phyloP scores from a whole-genome alignment of 345 rosid species.

The Gossypium turneri region DNA sequence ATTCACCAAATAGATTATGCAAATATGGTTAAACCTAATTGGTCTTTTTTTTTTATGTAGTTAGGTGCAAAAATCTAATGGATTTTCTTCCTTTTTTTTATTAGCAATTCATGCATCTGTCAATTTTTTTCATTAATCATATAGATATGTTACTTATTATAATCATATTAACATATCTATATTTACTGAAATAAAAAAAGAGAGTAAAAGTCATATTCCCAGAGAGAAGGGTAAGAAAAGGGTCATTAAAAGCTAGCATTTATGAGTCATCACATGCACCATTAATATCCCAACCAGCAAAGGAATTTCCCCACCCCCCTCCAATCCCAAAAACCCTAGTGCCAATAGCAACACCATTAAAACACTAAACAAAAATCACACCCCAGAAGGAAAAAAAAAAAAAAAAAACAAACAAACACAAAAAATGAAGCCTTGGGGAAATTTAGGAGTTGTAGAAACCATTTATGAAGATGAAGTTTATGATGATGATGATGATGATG shows the following conservation, averaged over 20 bases:
- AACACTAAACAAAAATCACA: not conserved
- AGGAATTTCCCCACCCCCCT: constrained; percentile 15
- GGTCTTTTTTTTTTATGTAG: not conserved
- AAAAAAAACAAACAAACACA: not conserved
- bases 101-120: not conserved
- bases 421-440: constrained; percentile 50
- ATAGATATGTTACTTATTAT: not conserved
- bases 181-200: not conserved
- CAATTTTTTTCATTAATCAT: not conserved
- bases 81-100: not conserved
- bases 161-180: not conserved
- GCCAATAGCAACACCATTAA: not conserved
- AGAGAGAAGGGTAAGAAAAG: not conserved
- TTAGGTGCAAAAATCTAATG: not conserved
- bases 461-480: constrained; percentile 72
- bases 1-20: not conserved
- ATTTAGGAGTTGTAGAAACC: constrained; percentile 66
- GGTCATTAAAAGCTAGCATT: constrained; percentile 36
- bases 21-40: not conserved
- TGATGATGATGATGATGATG: constrained; percentile 27
- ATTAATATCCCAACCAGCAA: constrained; percentile 34
- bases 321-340: constrained; percentile 20
- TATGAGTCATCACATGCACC: constrained; percentile 56
- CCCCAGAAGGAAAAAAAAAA: not conserved
- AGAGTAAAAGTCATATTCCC: constrained; percentile 3